phyloP scores from a whole-genome alignment of 2,329 filamentous ascomycete genomes.

The Curvularia verruculosa region DNA sequence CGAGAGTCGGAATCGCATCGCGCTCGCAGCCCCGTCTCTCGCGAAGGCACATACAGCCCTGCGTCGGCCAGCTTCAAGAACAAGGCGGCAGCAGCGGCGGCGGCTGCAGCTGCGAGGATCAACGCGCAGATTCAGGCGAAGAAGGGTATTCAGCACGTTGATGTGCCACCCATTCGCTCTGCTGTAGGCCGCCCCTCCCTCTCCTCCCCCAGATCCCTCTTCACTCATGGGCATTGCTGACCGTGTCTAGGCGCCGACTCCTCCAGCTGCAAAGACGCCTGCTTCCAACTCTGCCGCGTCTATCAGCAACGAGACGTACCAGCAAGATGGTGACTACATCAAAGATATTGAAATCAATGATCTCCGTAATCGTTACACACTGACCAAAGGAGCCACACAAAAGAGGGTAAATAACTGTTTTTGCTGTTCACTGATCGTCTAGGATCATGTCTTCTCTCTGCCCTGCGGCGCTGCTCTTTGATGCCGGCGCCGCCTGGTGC shows the following conservation, averaged over 20 bases:
- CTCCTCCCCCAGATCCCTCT: not conserved
- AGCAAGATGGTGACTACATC: constrained; percentile 96
- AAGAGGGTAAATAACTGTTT: constrained; percentile 98
- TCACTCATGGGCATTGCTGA: constrained; percentile 16
- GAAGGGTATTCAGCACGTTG: constrained; percentile 88
- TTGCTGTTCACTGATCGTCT: constrained; percentile 70
- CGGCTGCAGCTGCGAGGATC: constrained; percentile 70
- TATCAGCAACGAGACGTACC: constrained; percentile 81
- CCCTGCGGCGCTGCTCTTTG: constrained; percentile 27
- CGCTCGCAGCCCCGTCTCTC: constrained; percentile 79
- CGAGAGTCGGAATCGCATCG: constrained; percentile 70
- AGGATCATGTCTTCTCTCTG: constrained; percentile 52
- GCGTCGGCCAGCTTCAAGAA: constrained; percentile 54
- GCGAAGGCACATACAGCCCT: constrained; percentile 55
- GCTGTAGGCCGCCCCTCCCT: constrained; percentile 55
- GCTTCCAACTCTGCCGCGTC: constrained; percentile 54
- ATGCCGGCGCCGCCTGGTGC: constrained; percentile 61
- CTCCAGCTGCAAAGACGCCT: constrained; percentile 61
- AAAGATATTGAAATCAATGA: constrained; percentile 99
- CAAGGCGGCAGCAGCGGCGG: constrained; percentile 76
- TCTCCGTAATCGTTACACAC: constrained; percentile 90
- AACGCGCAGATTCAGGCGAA: constrained; percentile 62
- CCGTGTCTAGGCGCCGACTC: constrained; percentile 51
- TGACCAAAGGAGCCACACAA: constrained; percentile 96
- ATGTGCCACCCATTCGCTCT: constrained; percentile 79